Base-by-base conservation (phyloP, 1,284 basidiomycete genomes). In the Trametes polyzona region DNA sequence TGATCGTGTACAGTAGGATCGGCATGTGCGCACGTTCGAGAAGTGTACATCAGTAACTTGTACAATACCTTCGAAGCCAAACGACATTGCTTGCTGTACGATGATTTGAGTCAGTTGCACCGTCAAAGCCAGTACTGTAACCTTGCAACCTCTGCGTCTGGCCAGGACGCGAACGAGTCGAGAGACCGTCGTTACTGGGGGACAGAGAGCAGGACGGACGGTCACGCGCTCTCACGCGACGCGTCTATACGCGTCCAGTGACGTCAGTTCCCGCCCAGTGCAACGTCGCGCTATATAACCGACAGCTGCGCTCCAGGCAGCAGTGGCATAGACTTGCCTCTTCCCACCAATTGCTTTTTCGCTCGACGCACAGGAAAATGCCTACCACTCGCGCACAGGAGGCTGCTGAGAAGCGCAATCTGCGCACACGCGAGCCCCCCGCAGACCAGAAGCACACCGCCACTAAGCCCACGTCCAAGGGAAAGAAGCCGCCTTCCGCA, bases 341-440 rank as follows among this genome's bases (percentile, higher is more conserved):
- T n/a, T n/a, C n/a, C n/a, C n/a, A n/a, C n/a, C n/a, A n/a, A n/a
- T n/a, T n/a, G n/a, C n/a, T n/a, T n/a, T n/a, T n/a, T 42, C 23
- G 33, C 14, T 35, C 30, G n/a, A 16, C 49, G 4, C 26, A 23
- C 14, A 47, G n/a, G 14, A 33, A 26, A 35, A 69, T 71, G 68
- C 66, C 66, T 1, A 66, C 60, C 19, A 79, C 78, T 27, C 71
- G 76, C 47, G 67, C 71, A 52, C 75, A 78, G 67, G 62, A 72
- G 42, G 72, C 71, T 11, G 55, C 56, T 30, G 27, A 54, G 41
- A 55, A 61, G 44, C 35, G 40, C 17, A 24, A 46, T 32, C 32
- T 56, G n/a, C 43, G 47, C 30, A 29, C 46, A 11, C 42, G 23
- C 32, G 47, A 43, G 26, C 40, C 30, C 3, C 40, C 26, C 1